Evolutionary conservation across 2,329 filamentous ascomycete genomes (phyloP), one percentile per base, ranked within the genome.

Genomic region (Cytospora leucostoma): DNA sequence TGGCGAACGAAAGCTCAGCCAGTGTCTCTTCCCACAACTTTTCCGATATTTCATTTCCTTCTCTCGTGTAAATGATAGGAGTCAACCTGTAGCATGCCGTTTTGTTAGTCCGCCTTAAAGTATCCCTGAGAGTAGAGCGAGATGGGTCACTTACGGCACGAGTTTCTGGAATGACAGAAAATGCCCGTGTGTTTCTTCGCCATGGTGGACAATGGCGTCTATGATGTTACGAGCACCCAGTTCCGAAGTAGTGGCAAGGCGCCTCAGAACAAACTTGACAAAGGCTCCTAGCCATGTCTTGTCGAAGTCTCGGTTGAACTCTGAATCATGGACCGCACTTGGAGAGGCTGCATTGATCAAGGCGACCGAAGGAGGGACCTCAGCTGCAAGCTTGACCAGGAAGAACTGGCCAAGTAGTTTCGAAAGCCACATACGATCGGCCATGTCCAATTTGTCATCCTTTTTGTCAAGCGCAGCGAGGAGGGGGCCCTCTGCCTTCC

Each of bases 331-430:
- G 37, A 47, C n/a, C 38, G 19, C 19, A 32, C 47, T 47, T 15
- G 57, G 57, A 4, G 47, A 38, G 21, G 33, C 47, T 12, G 47
- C 32, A n/a, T 59, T 59, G 44, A 59, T 53, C 17, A 59, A 15
- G 12, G 57, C 44, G 12, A 53, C 11, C 5, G 57, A 52, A 15
- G 57, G 44, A 13, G 71, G 69, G 6, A 75, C 69, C 19, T 70
- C 70, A 19, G 70, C 69, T 1, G 64, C 65, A 13, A 76, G 63
- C 57, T 74, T 70, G 32, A 62, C 65, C 3, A 75, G 12, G 61
- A 73, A 75, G 7, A 75, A 63, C 44, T 72, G 70, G 19, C 67
- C 69, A 1, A 76, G 67, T 0, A 72, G 67, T 62, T 75, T 75
- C 2, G 71, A 70, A 0, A 63, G 68, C 8, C 56, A 52, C 37